Base-by-base conservation (phyloP, 116 monocot species). In the Trichopus zeylanicus region DNA sequence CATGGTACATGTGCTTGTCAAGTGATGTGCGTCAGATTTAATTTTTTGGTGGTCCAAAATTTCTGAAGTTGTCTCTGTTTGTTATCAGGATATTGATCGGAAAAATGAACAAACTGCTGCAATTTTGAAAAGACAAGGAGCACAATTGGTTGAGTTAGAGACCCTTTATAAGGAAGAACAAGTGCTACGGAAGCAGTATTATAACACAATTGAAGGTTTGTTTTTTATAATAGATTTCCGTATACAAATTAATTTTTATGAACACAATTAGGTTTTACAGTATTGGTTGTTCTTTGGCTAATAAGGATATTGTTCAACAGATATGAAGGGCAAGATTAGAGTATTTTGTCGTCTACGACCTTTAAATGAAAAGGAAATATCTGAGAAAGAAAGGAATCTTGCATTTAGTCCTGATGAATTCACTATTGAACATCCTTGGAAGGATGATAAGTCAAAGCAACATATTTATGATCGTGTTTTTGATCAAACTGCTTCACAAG, bases 261-360 rank as follows among this genome's bases (percentile, higher is more conserved):
- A 6, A 10, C 34, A 56, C n/a, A n/a, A n/a, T n/a, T 34, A 57
- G 46, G 4, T 48, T 26, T 52, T 39, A 29, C 5, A n/a, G 6
- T 51, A 12, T 30, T 46, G 4, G 31, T 31, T 59, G 11, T 71
- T n/a, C 57, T 42, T 20, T 16, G 32, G 55, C 2, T 32, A 56
- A 53, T 29, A 35, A 61, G 56, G 13, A 39, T 7, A 28, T 52
- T 16, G 51, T 23, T 20, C 78, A 49, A 35, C 67, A 98, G 98
- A 98, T 68, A 98, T 98, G 98, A 98, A 98, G 76, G 98, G 98
- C 34, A 98, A 98, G 31, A 82, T 98, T 56, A 74, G 98, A 75
- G 98, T 98, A 5, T 98, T 63, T 46, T 98, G 98, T 37, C 91
- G 92, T 64, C 47, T 91, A 38, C 84, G 98, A 29, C 98, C 98